Conservation (phyloP, 2,329 filamentous ascomycete genomes). For the Penicillium vulpinum region DNA sequence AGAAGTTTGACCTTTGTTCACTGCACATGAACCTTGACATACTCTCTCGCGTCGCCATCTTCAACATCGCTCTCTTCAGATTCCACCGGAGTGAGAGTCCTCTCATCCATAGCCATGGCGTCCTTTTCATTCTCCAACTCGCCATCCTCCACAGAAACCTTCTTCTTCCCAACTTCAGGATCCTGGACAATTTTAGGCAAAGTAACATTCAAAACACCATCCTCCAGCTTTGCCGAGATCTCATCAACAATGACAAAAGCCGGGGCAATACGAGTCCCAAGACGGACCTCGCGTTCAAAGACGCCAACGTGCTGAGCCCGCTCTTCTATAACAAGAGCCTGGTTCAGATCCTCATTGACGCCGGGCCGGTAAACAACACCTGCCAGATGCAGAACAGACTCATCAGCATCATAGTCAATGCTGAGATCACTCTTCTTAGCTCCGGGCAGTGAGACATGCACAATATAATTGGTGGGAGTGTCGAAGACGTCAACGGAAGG, state of each 20-base stretch:
- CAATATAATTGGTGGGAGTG: slow-evolving; percentile 62
- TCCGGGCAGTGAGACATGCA: slow-evolving; percentile 74
- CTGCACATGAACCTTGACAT: slow-evolving; percentile 24
- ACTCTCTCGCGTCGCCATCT: slow-evolving; percentile 25
- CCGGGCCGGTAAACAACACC: slow-evolving; percentile 73
- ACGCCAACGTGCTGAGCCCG: slow-evolving; percentile 72
- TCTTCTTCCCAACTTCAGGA: slow-evolving; percentile 20
- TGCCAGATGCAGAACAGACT: slow-evolving; percentile 63
- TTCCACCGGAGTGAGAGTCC: slow-evolving; percentile 27
- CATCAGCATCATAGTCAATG: slow-evolving; percentile 73
- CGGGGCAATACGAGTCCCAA: slow-evolving; percentile 54
- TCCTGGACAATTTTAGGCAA: slow-evolving; percentile 65
- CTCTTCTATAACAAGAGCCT: slow-evolving; percentile 65
- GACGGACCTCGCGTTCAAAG: slow-evolving; percentile 69
- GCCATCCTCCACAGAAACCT: slow-evolving; percentile 21
- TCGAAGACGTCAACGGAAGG: slow-evolving; percentile 67
- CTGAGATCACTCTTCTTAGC: slow-evolving; percentile 76
- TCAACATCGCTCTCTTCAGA: slow-evolving; percentile 20
- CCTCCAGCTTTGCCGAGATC: slow-evolving; percentile 75
- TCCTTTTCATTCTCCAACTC: slow-evolving; percentile 15
- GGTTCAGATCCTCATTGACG: slow-evolving; percentile 67
- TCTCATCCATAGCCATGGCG: slow-evolving; percentile 22
- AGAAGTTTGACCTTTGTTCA: slow-evolving; percentile 5
- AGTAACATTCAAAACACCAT: slow-evolving; percentile 74
- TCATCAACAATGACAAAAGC: slow-evolving; percentile 65